Conservation (phyloP, 306 rosid species). For the Betula pendula region DNA sequence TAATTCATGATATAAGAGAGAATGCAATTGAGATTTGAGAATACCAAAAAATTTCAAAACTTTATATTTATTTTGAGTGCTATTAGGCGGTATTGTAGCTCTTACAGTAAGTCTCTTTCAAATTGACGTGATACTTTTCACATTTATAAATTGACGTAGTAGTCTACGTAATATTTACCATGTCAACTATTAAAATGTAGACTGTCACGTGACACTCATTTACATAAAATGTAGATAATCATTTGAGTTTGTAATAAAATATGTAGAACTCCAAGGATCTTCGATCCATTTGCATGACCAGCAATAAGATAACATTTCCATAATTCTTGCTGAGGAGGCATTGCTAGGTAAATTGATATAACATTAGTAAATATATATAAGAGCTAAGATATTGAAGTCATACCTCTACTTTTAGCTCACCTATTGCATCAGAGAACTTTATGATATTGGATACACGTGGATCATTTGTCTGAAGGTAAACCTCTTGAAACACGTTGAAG, state of each 20-base stretch:
- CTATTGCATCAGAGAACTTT: constrained; percentile 83
- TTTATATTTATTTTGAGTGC: background rate
- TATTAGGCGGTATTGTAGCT: too few relatives aligned
- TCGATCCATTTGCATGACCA: background rate
- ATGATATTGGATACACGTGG: constrained; percentile 84
- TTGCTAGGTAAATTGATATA: background rate
- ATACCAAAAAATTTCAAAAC: background rate
- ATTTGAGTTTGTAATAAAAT: too few relatives aligned
- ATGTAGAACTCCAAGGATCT: too few relatives aligned
- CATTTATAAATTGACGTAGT: too few relatives aligned
- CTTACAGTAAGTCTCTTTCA: too few relatives aligned
- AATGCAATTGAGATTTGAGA: background rate
- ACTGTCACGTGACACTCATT: too few relatives aligned
- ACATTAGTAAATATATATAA: background rate
- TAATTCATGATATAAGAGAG: background rate
- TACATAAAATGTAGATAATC: too few relatives aligned
- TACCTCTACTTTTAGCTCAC: constrained; percentile 99
- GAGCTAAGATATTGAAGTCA: constrained; percentile 7
- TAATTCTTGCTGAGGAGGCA: background rate
- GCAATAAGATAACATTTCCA: background rate
- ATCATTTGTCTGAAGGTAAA: constrained; percentile 74
- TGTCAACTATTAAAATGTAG: too few relatives aligned
- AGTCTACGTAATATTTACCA: too few relatives aligned
- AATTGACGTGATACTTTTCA: too few relatives aligned
- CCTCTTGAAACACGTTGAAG: constrained; percentile 90